Conservation (phyloP, 768 basidiomycete genomes). For the Gloeostereum incarnatum region DNA sequence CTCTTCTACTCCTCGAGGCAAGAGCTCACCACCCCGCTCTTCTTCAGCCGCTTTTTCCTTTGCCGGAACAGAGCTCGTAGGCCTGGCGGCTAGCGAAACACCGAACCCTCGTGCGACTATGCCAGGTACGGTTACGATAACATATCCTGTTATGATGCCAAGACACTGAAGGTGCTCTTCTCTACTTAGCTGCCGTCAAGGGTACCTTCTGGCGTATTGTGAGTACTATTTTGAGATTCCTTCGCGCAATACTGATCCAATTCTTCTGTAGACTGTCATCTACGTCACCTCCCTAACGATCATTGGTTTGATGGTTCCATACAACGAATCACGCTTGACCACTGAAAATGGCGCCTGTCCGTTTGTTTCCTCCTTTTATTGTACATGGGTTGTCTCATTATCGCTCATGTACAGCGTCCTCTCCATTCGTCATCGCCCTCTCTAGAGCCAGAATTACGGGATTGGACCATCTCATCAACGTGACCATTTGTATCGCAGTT, state of each 20-base stretch:
- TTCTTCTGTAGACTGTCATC: slow-evolving; percentile 23
- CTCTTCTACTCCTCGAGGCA: background rate
- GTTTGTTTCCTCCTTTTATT: slow-evolving; percentile 5
- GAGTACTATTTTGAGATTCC: slow-evolving; percentile 7
- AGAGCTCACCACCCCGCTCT: slow-evolving; percentile 19
- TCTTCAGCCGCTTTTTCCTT: slow-evolving; percentile 24
- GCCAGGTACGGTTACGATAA: slow-evolving; percentile 14
- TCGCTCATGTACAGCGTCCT: slow-evolving; percentile 17
- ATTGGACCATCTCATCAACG: slow-evolving; percentile 32
- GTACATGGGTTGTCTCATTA: background rate
- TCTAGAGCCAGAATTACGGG: slow-evolving; percentile 27
- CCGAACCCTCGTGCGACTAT: slow-evolving; percentile 35
- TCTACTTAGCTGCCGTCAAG: slow-evolving; percentile 25
- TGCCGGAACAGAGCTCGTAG: slow-evolving; percentile 37
- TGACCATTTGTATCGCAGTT: slow-evolving; percentile 33
- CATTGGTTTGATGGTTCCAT: slow-evolving; percentile 28
- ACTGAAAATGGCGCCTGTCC: slow-evolving; percentile 23
- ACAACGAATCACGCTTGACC: slow-evolving; percentile 23
- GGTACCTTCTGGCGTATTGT: slow-evolving; percentile 39
- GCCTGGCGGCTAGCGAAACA: slow-evolving; percentile 34
- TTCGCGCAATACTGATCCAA: too few relatives aligned
- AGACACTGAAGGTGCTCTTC: background rate
- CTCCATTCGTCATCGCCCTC: slow-evolving; percentile 34
- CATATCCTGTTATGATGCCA: background rate
- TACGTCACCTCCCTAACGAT: slow-evolving; percentile 33